Conservation (phyloP, 768 basidiomycete genomes). For the Sutorius australiensis region DNA sequence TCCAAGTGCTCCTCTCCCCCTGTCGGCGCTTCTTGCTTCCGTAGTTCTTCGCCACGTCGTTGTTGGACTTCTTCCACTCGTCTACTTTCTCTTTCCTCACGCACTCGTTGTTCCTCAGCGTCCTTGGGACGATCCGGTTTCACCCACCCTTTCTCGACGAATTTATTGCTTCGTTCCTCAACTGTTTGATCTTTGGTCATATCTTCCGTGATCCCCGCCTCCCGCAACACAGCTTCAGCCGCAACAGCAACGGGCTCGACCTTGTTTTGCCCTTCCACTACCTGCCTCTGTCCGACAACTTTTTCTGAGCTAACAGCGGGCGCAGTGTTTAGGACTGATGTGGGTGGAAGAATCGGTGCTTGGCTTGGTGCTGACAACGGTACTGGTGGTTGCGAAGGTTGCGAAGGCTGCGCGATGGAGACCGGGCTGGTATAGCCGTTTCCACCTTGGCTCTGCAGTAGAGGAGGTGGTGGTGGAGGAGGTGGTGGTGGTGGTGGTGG, state of each 20-base stretch:
- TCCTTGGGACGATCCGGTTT: background rate
- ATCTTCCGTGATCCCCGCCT: background rate
- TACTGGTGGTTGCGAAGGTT: conserved; percentile 8
- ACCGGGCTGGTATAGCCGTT: background rate
- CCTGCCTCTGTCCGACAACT: conserved; percentile 39
- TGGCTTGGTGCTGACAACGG: conserved; percentile 1
- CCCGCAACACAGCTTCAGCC: background rate
- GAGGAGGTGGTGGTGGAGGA: conserved; percentile 13
- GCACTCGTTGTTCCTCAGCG: background rate
- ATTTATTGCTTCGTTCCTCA: conserved; percentile 23
- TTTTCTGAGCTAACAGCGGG: conserved; percentile 22
- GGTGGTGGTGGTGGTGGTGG: conserved; percentile 19
- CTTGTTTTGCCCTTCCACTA: conserved; percentile 31
- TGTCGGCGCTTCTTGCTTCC: background rate
- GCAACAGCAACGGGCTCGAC: background rate
- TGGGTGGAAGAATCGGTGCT: conserved; percentile 3
- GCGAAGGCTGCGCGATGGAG: conserved; percentile 4
- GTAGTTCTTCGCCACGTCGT: conserved; percentile 3
- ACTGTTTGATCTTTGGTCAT: background rate
- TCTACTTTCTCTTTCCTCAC: background rate
- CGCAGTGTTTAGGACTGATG: background rate
- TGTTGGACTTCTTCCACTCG: background rate
- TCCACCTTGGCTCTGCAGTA: conserved; percentile 5
- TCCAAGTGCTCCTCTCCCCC: conserved; percentile 10
- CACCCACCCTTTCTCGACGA: background rate